Percentiles rank a stretch among this genome's conserved stretches.
Conservation (phyloP, 2,329 filamentous ascomycete genomes). For the Cladorrhinum sp. region DNA sequence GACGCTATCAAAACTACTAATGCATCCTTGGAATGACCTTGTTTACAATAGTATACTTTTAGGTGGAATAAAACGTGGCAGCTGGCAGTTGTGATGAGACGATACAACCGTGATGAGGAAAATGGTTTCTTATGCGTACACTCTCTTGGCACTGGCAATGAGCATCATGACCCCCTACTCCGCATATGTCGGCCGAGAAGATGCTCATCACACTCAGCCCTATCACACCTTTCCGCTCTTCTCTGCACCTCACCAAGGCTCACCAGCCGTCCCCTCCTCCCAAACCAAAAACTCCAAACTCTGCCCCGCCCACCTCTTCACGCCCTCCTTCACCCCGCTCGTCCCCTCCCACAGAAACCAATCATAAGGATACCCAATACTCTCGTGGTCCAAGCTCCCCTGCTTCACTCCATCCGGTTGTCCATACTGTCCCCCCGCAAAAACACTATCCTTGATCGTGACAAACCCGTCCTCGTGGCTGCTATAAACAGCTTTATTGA, state of each 20-base stretch:
- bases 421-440: constrained; percentile 7
- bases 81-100: background rate
- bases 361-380: constrained; percentile 16
- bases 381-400: constrained; percentile 1
- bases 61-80: background rate
- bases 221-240: background rate
- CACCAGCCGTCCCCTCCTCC: background rate
- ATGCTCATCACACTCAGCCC: no score
- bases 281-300: constrained; percentile 7
- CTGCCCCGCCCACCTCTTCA: constrained; percentile 8
- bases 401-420: background rate
- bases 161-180: no score
- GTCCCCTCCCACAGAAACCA: constrained; percentile 7
- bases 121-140: background rate
- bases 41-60: background rate
- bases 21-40: background rate
- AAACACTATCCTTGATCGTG: background rate
- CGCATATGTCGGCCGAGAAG: background rate
- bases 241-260: no score
- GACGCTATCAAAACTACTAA: background rate
- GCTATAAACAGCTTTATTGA: background rate
- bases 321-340: background rate
- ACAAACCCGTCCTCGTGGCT: background rate
- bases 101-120: background rate
- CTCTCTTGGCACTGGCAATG: background rate